Conservation (phyloP, 495 filamentous ascomycete species). For the Penicillium argentinense region DNA sequence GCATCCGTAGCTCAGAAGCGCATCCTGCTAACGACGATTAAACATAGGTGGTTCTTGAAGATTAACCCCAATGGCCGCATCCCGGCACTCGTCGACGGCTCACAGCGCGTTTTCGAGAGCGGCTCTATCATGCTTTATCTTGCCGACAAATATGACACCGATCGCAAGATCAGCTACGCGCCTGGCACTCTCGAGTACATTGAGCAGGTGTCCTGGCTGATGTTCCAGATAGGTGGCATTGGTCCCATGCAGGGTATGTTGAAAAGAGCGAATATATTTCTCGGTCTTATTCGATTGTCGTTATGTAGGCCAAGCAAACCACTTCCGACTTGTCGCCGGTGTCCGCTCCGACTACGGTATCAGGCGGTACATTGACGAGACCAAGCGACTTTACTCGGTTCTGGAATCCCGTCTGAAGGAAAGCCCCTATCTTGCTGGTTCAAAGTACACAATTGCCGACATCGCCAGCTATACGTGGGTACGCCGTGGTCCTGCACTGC, state of each 20-base stretch:
- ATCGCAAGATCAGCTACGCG: slow-evolving; percentile 43
- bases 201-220: slow-evolving; percentile 47
- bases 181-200: slow-evolving; percentile 42
- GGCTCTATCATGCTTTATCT: slow-evolving; percentile 51
- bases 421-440: slow-evolving; percentile 41
- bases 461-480: slow-evolving; percentile 42
- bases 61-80: slow-evolving; percentile 93
- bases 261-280: not conserved
- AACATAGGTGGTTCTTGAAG: slow-evolving; percentile 83
- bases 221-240: slow-evolving; percentile 44
- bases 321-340: slow-evolving; percentile 39
- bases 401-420: slow-evolving; percentile 42
- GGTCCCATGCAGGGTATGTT: slow-evolving; percentile 43
- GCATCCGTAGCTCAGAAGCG: too few relatives aligned
- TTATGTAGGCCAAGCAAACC: slow-evolving; percentile 46
- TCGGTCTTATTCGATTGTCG: too few relatives aligned
- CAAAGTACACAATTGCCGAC: slow-evolving; percentile 45
- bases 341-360: slow-evolving; percentile 43
- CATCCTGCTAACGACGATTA: too few relatives aligned
- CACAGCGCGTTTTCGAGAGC: slow-evolving; percentile 47
- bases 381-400: slow-evolving; percentile 38
- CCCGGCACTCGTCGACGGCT: slow-evolving; percentile 60
- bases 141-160: slow-evolving; percentile 44
- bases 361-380: slow-evolving; percentile 39
- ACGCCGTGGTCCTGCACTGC: slow-evolving; percentile 11